Base-by-base conservation (phyloP, 2,329 filamentous ascomycete species). In the Beauveria pseudobassiana region DNA sequence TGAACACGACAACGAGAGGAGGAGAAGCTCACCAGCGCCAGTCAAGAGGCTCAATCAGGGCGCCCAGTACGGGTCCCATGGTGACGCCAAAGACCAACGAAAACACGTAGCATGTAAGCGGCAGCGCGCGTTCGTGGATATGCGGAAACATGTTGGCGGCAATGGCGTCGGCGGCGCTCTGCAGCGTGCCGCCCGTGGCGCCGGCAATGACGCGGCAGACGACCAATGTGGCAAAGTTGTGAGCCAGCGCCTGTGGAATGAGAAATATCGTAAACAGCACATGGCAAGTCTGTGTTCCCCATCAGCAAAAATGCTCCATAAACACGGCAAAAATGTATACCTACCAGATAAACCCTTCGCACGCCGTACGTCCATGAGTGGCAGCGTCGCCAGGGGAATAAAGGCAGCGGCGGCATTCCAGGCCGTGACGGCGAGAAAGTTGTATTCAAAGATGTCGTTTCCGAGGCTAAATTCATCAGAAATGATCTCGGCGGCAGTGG, bases 211-310 rank as follows among this genome's bases (percentile, higher is more conserved):
- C 45, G 40, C 63, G 61, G 43, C 56, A 58, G 1, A 55, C 48
- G 20, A 64, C 53, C 9, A 64, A 43, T 8, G 63, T 64, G 14
- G 63, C 77, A 9, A 63, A 63, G 45, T 63, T 63, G 28, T 38
- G 43, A 9, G 62, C 62, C 34, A 63, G 40, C 8, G 62, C 62
- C 38, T 63, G 62, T 7, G 62, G 62, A 6, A 61, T 53, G 26
- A 63, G 63, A 40, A 64, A 63, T 8, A 63, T 50, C 16, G 40
- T 51, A 22, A 64, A 64, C 6, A 64, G 26, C 0, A 57, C 43
- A 50, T 62, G 54, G 12, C 49, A 42, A n/a, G 46, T 54, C 22
- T 22, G 22, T 22, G 22, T 22, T 22, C 22, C 22, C 20, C 20
- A 22, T 22, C 22, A 22, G 22, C 22, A 3, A 22, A 22, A 22